phyloP scores from a whole-genome alignment of 2,329 filamentous ascomycete genomes.

The Alternaria viburni region DNA sequence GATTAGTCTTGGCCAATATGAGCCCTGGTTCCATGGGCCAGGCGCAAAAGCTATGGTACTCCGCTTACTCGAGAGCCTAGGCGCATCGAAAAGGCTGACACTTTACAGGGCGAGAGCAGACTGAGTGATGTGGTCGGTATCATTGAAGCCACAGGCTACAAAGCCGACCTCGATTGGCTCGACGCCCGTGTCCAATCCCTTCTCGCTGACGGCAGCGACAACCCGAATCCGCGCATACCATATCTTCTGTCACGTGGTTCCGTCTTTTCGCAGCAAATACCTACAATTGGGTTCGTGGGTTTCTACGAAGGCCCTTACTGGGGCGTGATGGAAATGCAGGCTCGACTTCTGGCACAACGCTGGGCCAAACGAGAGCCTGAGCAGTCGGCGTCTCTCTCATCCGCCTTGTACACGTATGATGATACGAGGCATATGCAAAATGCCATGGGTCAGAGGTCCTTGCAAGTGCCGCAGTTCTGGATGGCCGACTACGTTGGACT shows the following conservation, averaged over 20 bases:
- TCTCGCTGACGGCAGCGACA: slow-evolving; percentile 64
- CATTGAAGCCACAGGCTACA: slow-evolving; percentile 78
- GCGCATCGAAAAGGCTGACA: slow-evolving; percentile 8
- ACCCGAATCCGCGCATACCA: slow-evolving; percentile 54
- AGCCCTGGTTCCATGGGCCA: slow-evolving; percentile 18
- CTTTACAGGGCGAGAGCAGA: slow-evolving; percentile 3
- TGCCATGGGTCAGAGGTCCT: slow-evolving; percentile 33
- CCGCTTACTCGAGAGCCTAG: neutral
- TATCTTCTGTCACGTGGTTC: slow-evolving; percentile 72
- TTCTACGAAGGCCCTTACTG: slow-evolving; percentile 87
- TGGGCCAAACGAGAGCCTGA: slow-evolving; percentile 56
- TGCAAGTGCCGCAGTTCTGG: slow-evolving; percentile 72
- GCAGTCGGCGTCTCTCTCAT: slow-evolving; percentile 11
- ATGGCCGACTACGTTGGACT: slow-evolving; percentile 83
- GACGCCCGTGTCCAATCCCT: slow-evolving; percentile 60
- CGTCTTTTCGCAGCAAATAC: slow-evolving; percentile 65
- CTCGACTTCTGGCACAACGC: slow-evolving; percentile 67
- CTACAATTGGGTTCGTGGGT: slow-evolving; percentile 77
- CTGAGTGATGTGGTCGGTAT: slow-evolving; percentile 57
- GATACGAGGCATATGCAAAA: slow-evolving; percentile 52
- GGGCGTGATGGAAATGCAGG: slow-evolving; percentile 88
- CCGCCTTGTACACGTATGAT: slow-evolving; percentile 24
- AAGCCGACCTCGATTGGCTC: slow-evolving; percentile 69
- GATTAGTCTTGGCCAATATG: slow-evolving; percentile 16
- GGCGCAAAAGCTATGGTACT: slow-evolving; percentile 7